Conservation (phyloP, 2,329 filamentous ascomycete genomes). For the Aureobasidium sp. region DNA sequence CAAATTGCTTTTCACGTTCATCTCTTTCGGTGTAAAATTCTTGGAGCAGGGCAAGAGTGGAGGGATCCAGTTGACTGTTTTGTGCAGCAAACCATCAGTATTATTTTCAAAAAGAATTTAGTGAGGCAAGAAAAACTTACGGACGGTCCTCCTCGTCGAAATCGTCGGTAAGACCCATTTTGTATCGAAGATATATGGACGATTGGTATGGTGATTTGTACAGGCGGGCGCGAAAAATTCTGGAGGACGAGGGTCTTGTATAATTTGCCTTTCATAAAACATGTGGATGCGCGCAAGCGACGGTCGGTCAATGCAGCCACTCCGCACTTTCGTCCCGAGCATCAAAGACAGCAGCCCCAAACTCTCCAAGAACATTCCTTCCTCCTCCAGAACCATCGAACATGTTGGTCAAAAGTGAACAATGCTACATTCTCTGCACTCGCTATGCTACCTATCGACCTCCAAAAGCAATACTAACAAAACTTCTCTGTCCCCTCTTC, state of each 20-base stretch:
- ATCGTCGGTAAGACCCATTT: constrained; percentile 2
- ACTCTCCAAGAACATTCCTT: neutral
- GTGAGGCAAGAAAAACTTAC: neutral
- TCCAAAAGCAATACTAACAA: constrained; percentile 20
- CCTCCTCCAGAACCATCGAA: neutral
- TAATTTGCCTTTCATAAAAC: too few relatives aligned
- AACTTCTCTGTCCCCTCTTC: constrained; percentile 24
- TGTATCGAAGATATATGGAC: too few relatives aligned
- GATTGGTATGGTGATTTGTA: too few relatives aligned
- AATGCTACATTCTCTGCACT: neutral
- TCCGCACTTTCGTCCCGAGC: too few relatives aligned
- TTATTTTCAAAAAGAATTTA: too few relatives aligned
- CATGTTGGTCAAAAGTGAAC: too few relatives aligned
- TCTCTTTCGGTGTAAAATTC: constrained; percentile 69
- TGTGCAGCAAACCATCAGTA: neutral
- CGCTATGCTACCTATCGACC: neutral
- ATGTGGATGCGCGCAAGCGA: too few relatives aligned
- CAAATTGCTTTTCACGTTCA: constrained; percentile 55
- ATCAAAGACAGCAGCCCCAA: neutral
- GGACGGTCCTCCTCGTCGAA: constrained; percentile 15
- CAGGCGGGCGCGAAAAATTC: too few relatives aligned
- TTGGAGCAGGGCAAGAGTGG: constrained; percentile 59
- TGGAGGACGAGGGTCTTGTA: too few relatives aligned
- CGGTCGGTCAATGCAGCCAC: too few relatives aligned
- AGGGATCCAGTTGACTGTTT: constrained; percentile 52